Conservation (phyloP, 78 protist genomes). For the Dictyostelium purpureum region DNA sequence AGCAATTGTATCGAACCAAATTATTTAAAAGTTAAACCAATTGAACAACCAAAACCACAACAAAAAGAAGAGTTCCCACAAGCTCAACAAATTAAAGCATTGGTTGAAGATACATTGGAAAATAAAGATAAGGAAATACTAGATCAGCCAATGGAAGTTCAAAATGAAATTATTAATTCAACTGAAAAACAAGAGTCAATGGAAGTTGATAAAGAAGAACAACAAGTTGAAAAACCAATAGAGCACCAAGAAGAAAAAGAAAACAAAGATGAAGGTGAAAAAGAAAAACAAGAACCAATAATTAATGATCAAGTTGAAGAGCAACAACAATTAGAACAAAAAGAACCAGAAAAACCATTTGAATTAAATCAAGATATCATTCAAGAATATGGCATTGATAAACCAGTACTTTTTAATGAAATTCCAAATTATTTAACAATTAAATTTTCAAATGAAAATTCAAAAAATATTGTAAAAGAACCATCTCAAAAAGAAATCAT, state of each 20-base stretch:
- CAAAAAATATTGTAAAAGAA: too few relatives aligned
- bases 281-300: neutral
- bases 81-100: neutral
- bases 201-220: neutral
- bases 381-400: constrained; percentile 7
- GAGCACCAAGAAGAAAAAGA: neutral
- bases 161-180: too few relatives aligned
- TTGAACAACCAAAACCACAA: constrained; percentile 6
- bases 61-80: neutral
- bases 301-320: neutral
- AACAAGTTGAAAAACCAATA: neutral
- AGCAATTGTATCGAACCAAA: neutral
- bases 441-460: neutral
- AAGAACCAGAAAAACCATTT: neutral
- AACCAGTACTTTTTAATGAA: constrained; percentile 40
- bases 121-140: neutral
- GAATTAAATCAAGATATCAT: neutral
- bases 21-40: neutral
- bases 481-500: neutral
- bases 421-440: constrained; percentile 16
- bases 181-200: too few relatives aligned
- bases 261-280: too few relatives aligned
- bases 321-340: neutral
- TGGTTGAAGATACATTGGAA: neutral
- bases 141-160: neutral